Conservation (phyloP, 768 basidiomycete species). For the Mycena haematopus region DNA sequence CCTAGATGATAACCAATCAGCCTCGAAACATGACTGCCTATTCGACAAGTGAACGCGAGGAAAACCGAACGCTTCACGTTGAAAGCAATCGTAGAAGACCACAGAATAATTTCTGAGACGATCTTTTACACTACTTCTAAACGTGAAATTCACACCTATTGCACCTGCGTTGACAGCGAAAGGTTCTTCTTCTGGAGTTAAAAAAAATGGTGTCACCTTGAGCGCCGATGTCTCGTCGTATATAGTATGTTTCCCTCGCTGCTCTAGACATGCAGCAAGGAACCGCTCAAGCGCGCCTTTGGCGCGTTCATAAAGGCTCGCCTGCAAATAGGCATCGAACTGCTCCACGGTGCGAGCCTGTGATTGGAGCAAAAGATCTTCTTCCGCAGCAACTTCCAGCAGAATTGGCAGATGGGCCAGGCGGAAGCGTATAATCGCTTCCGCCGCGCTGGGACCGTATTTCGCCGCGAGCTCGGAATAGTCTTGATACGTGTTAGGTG, state of each 20-base stretch:
- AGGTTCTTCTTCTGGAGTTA: background rate
- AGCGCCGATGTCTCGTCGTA: slow-evolving; percentile 38
- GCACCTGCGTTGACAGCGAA: no score
- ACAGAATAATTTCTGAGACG: background rate
- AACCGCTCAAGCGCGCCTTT: slow-evolving; percentile 53
- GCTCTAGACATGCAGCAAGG: slow-evolving; percentile 56
- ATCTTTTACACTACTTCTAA: no score
- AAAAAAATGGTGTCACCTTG: slow-evolving; percentile 32
- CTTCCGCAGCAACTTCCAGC: slow-evolving; percentile 56
- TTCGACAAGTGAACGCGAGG: background rate
- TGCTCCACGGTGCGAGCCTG: slow-evolving; percentile 66
- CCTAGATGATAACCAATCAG: slow-evolving; percentile 40
- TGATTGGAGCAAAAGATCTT: slow-evolving; percentile 55
- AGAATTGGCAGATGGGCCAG: slow-evolving; percentile 61
- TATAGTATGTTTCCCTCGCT: slow-evolving; percentile 44
- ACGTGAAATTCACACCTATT: no score
- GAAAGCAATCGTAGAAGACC: background rate
- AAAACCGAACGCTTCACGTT: no score
- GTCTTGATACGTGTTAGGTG: slow-evolving; percentile 64
- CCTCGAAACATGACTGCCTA: no score
- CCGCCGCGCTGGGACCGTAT: slow-evolving; percentile 54
- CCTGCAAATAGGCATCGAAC: slow-evolving; percentile 61
- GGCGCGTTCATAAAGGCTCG: slow-evolving; percentile 47
- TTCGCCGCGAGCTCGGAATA: slow-evolving; percentile 53
- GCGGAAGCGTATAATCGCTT: slow-evolving; percentile 65